Evolutionary conservation across 1,284 basidiomycete genomes (phyloP), one percentile per base, ranked within the genome.

Genomic region (Cystobasidium slooffiae): DNA sequence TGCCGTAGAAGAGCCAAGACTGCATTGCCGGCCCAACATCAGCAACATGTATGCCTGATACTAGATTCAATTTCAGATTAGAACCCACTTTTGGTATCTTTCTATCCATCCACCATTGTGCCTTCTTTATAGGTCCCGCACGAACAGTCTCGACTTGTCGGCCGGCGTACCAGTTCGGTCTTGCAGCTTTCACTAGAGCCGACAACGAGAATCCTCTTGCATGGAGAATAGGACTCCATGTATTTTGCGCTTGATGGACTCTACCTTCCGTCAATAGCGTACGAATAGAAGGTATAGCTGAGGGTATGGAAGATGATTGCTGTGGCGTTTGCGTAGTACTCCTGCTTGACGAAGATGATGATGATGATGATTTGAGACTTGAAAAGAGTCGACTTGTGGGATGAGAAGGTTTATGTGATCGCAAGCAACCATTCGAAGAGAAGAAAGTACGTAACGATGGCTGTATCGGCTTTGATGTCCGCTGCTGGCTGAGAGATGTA

Each of bases 1-100:
- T 73, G 9, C 70, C 70, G 55, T 66, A 73, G 70, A 73, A 65
- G 7, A 73, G 63, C 70, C 70, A 73, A 6, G 52, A 44, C 66
- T 66, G 31, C 1, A 65, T 18, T 22, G 9, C 9, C 6, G 18
- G 6, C 39, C 52, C 31, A 24, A 16, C 39, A 47, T 49, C 31
- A 18, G 5, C 24, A 16, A 5, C 41, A 12, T 41, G 46, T 49
- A n/a, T 12, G n/a, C 46, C 46, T 44, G 16, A 22, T 39, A 16
- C 22, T 41, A 52, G 31, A 22, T 12, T 44, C 14, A 16, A 41
- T 3, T 41, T n/a, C 18, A n/a, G 52, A 49, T 20, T 6, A 46
- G 1, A 18, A 22, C 53, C 14, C 52, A 56, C 52, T 22, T 52
- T 72, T 24, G 68, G 68, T 46, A 70, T 18, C 43, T 70, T 70